These are phyloP conservation scores for Fusarium sp. DNA, from an alignment of 2,329 filamentous ascomycete species.

Conservation along the genomic window DNA sequence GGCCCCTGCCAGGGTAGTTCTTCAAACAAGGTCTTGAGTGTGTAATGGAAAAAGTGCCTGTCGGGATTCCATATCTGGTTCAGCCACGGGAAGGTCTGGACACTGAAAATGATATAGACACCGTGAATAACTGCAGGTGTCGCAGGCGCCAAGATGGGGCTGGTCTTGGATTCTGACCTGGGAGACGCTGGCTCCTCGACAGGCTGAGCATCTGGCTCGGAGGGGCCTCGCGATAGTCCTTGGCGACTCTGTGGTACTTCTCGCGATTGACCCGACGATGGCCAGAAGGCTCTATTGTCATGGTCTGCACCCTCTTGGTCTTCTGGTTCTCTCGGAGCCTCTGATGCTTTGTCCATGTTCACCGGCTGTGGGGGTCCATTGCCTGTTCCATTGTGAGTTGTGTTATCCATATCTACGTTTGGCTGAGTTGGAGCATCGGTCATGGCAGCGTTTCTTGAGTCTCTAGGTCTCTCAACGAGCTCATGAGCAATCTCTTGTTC, in stretches of 20 bases:
- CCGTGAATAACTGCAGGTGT: neutral
- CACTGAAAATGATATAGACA: constrained; percentile 2
- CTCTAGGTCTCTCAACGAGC: fast-evolving
- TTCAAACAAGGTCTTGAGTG: neutral
- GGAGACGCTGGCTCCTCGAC: neutral
- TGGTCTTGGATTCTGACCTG: neutral
- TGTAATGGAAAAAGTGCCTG: neutral
- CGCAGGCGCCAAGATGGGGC: fast-evolving
- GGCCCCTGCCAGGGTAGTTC: neutral
- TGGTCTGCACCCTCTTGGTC: neutral
- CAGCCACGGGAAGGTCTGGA: neutral
- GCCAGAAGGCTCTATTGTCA: neutral
- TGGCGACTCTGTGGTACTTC: neutral
- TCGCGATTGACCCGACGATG: neutral
- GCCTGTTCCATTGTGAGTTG: neutral
- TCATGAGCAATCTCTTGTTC: neutral
- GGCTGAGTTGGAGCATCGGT: neutral
- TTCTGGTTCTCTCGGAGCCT: neutral
- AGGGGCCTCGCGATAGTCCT: fast-evolving
- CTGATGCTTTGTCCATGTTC: neutral
- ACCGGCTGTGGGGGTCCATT: neutral
- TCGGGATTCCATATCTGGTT: neutral
- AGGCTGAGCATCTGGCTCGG: neutral
- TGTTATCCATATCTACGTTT: neutral
- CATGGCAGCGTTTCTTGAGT: neutral